A percentile compares a stretch with the other conserved stretches of the same genome.
Conservation (phyloP, 768 basidiomycete genomes). For the Serendipita sp. region DNA sequence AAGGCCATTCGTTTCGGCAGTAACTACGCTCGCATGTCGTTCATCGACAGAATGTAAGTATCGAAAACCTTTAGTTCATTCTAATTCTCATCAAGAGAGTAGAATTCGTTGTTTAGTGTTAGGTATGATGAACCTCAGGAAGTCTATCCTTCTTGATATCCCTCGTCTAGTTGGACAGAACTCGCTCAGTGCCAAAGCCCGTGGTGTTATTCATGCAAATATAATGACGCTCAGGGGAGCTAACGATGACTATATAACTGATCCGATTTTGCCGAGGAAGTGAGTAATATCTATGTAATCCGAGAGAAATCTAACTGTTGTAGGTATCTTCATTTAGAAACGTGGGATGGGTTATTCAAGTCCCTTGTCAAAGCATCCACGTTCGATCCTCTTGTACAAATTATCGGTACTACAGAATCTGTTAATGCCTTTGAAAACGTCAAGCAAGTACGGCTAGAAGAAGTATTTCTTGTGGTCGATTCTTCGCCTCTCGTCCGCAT, state of each 20-base stretch:
- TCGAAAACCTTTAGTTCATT: background rate
- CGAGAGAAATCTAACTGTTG: background rate
- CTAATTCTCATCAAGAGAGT: background rate
- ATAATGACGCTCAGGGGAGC: background rate
- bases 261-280: background rate
- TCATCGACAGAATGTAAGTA: background rate
- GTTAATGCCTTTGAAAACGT: background rate
- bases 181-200: background rate
- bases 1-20: background rate
- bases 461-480: background rate
- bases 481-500: background rate
- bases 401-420: background rate
- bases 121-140: background rate
- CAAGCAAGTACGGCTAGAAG: background rate
- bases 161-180: background rate
- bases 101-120: slow-evolving; percentile 1
- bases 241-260: background rate
- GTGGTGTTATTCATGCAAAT: background rate
- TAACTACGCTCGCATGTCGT: background rate
- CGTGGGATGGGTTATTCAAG: background rate
- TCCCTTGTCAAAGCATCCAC: no score
- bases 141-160: background rate
- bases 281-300: background rate
- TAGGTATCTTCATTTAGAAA: background rate
- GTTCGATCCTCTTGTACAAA: background rate